Evolutionary conservation across 495 filamentous ascomycete species (phyloP).

Genomic region (Barbatosphaeria neglecta): DNA sequence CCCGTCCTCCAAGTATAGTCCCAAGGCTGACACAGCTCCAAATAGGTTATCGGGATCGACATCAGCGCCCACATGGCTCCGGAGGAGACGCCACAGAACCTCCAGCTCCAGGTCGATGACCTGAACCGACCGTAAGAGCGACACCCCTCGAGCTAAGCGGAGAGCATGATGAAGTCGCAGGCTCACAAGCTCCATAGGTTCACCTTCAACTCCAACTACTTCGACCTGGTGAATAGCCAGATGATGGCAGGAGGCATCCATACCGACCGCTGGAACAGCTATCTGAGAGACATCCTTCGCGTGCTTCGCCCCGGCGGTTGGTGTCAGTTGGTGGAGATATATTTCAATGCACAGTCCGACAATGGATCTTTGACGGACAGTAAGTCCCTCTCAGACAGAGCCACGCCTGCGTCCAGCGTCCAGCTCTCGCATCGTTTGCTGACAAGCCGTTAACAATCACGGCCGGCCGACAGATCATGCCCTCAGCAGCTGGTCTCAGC

Average conservation of each 20-base stretch:
- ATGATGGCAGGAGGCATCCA: conserved; percentile 73
- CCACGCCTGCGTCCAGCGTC: not conserved
- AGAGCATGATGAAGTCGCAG: too few species aligned
- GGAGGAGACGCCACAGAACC: conserved; percentile 54
- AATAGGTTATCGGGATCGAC: conserved; percentile 70
- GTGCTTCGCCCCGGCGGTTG: conserved; percentile 55
- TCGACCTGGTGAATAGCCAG: conserved; percentile 84
- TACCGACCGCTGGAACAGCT: conserved; percentile 60
- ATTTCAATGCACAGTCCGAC: conserved; percentile 80
- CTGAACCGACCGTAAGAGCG: conserved; percentile 51
- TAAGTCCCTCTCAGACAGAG: conserved; percentile 10
- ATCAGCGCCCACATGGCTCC: conserved; percentile 65
- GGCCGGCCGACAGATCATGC: conserved; percentile 41
- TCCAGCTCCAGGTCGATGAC: conserved; percentile 70
- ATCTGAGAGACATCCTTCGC: conserved; percentile 62
- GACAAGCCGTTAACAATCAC: conserved; percentile 1
- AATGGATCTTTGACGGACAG: conserved; percentile 66
- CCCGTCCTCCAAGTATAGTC: not conserved
- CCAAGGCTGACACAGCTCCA: not conserved
- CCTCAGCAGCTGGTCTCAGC: conserved; percentile 60
- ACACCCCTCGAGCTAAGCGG: not conserved
- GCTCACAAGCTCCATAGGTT: conserved; percentile 32
- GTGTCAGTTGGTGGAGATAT: conserved; percentile 85
- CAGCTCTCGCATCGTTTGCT: conserved; percentile 1
- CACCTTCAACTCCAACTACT: conserved; percentile 63